phyloP scores from a whole-genome alignment of 2,329 filamentous ascomycete genomes.

The Colletotrichum chrysophilum region DNA sequence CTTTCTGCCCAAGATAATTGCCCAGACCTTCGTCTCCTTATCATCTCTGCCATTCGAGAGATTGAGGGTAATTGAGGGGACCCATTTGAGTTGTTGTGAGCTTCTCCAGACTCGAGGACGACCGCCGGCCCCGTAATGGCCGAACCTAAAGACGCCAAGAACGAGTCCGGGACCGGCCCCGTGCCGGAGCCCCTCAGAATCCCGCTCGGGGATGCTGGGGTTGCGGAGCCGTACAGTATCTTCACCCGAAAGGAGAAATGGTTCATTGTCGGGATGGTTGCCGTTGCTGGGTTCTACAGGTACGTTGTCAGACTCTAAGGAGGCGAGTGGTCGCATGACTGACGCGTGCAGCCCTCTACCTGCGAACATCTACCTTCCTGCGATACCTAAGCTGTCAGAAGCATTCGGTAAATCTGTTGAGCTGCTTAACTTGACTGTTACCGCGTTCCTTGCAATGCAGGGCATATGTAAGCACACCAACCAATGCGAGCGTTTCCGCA shows the following conservation, averaged over 20 bases:
- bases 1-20: not conserved
- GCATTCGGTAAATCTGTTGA: slow-evolving; percentile 34
- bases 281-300: slow-evolving; percentile 30
- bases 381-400: slow-evolving; percentile 30
- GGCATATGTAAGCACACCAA: slow-evolving; percentile 16
- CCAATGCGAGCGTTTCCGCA: no score
- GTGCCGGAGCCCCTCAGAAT: slow-evolving; percentile 4
- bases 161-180: not conserved
- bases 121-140: not conserved
- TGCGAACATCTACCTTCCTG: slow-evolving; percentile 39
- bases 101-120: not conserved
- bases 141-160: not conserved
- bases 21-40: not conserved
- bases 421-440: slow-evolving; percentile 35
- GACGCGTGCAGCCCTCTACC: slow-evolving; percentile 30
- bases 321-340: not conserved
- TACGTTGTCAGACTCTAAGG: not conserved
- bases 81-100: not conserved
- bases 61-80: not conserved
- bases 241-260: slow-evolving; percentile 30
- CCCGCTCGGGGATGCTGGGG: not conserved
- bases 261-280: slow-evolving; percentile 29
- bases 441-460: slow-evolving; percentile 36
- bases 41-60: not conserved
- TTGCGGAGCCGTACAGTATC: slow-evolving; percentile 24